A percentile compares a stretch with the other conserved stretches of the same genome.
phyloP scores from a whole-genome alignment of 768 basidiomycete species.

The Lanmaoa rubissima region DNA sequence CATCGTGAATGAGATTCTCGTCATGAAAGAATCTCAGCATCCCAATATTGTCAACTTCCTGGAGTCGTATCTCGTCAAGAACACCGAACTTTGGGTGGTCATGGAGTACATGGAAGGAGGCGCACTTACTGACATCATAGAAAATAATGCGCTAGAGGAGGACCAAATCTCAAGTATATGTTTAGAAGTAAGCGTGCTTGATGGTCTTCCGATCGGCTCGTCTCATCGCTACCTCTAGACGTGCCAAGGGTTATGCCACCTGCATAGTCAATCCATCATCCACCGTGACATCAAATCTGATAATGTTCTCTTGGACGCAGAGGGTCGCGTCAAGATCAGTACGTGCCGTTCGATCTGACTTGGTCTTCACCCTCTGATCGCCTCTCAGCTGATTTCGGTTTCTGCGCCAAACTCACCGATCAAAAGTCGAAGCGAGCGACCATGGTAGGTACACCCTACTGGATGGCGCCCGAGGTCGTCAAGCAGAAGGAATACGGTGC shows the following conservation, averaged over 20 bases:
- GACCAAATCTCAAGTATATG: conserved; percentile 93
- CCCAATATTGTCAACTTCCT: conserved; percentile 97
- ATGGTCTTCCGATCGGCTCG: neutral
- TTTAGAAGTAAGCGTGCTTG: conserved; percentile 65
- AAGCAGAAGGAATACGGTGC: conserved; percentile 97
- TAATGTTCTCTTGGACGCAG: conserved; percentile 89
- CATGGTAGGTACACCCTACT: conserved; percentile 98
- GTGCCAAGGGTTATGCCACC: conserved; percentile 89
- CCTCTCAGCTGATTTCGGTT: conserved; percentile 88
- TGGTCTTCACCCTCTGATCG: conserved; percentile 1
- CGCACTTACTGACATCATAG: conserved; percentile 95
- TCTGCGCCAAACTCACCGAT: conserved; percentile 93
- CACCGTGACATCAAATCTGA: conserved; percentile 98
- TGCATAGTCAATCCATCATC: conserved; percentile 93
- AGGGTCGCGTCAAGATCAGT: conserved; percentile 98
- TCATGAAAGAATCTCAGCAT: conserved; percentile 98
- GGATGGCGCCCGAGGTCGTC: conserved; percentile 99
- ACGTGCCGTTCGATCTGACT: conserved; percentile 32
- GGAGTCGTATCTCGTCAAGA: conserved; percentile 86
- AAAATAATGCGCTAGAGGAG: conserved; percentile 93
- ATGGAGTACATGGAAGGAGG: conserved; percentile 99
- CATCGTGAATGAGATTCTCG: conserved; percentile 96
- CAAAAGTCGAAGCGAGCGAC: conserved; percentile 96
- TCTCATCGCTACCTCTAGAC: conserved; percentile 51
- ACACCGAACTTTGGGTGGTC: conserved; percentile 91